Percentiles rank a stretch among this genome's conserved stretches.
Evolutionary conservation across 2,329 filamentous ascomycete genomes (phyloP).

Genomic region (Calonectria hawksworthii): DNA sequence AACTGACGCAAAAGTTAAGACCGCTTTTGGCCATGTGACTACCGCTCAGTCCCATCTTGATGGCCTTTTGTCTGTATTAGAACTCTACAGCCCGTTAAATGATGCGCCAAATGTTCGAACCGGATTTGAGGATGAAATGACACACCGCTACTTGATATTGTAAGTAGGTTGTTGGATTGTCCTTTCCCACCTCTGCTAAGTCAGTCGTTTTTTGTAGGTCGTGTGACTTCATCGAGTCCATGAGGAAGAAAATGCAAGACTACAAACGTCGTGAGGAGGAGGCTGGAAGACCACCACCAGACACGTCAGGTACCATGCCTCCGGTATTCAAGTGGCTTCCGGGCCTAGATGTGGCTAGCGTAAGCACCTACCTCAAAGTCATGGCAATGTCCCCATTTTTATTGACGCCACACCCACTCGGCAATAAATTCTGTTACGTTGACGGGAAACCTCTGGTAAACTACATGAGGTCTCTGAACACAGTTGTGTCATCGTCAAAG

Average conservation of each 20-base stretch:
- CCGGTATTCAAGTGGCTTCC: background rate
- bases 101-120: background rate
- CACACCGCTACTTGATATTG: background rate
- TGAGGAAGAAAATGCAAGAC: background rate
- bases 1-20: background rate
- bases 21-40: background rate
- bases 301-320: background rate
- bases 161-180: background rate
- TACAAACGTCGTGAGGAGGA: background rate
- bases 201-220: background rate
- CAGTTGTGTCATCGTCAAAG: background rate
- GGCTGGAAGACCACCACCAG: background rate
- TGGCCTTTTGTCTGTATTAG: background rate
- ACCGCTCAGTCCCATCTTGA: background rate
- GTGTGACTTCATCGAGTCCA: background rate
- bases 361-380: background rate
- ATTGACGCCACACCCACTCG: background rate
- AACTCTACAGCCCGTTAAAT: background rate
- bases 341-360: background rate
- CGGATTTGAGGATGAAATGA: background rate
- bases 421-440: background rate
- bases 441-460: background rate
- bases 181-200: background rate
- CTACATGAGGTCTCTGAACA: background rate
- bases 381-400: constrained; percentile 6